Evolutionary conservation across 192 early-diverging fungal species (phyloP), one percentile per base, ranked within the genome.

Genomic region (Paraglomus brasilianum): DNA sequence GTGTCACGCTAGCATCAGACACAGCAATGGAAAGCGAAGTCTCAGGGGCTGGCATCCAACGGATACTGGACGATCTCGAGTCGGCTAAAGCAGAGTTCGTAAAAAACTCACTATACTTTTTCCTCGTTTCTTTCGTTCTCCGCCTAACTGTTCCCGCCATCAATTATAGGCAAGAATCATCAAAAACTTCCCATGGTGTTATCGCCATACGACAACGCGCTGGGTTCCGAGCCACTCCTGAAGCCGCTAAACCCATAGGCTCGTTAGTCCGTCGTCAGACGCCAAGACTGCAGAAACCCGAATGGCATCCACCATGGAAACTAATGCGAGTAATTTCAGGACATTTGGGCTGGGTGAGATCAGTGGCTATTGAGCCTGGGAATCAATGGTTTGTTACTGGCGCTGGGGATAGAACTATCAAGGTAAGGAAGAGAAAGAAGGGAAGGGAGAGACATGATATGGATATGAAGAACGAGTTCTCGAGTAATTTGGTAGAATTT

Each of bases 301-400:
- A 87, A 44, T 99, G 97, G 97, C 97, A 99, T 78, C 93, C 97
- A 47, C 97, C 97, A 30, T 99, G 97, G 97, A 96, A 95, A 81
- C 81, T 99, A 65, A 95, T 94, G 93, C 84, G 91, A 60, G 94
- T 98, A 45, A 98, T 99, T 63, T 92, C 91, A 70, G 97, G 97
- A 11, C 97, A 99, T 76, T 84, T 94, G 61, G 97, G 97, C 5
- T 98, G 96, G 96, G 96, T 99, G 40, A 82, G 96, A 24, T 83
- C 89, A 41, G 82, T 99, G 47, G 87, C 94, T 15, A 90, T 99
- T 5, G 97, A 99, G 71, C 90, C 93, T 24, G 88, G 91, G 11
- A 99, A 99, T 76, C 88, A 91, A 76, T 99, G 97, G 97, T 99
- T 99, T 81, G 96, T 89, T 0, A 97, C 95, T 0, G 97, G 96